Evolutionary conservation across 345 rosid genomes (phyloP).

Genomic region (Bretschneidera sinensis): DNA sequence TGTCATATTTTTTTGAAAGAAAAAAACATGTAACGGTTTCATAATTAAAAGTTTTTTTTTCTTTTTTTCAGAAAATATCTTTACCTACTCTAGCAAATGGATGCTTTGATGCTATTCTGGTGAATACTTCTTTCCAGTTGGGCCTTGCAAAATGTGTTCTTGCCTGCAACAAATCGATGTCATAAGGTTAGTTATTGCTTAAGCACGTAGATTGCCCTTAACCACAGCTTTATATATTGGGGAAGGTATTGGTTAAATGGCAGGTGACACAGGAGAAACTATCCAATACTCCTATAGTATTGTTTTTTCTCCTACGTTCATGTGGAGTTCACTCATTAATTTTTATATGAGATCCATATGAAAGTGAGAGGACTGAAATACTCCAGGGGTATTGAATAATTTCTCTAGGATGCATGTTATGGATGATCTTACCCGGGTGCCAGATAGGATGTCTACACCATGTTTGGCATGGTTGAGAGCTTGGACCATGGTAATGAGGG

Average conservation of each 20-base stretch:
- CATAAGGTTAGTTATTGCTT: background rate
- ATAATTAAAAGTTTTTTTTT: background rate
- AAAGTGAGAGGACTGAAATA: too few relatives aligned
- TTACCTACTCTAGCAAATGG: conserved; percentile 80
- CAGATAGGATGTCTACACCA: conserved; percentile 92
- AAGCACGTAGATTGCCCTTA: background rate
- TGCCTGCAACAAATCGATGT: conserved; percentile 38
- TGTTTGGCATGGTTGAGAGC: conserved; percentile 95
- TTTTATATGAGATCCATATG: too few relatives aligned
- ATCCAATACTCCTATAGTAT: too few relatives aligned
- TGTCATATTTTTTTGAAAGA: too few relatives aligned
- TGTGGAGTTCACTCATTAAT: too few relatives aligned
- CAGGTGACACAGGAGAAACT: background rate
- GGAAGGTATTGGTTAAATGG: background rate
- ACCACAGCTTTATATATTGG: background rate
- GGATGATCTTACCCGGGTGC: conserved; percentile 65
- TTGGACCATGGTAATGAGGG: conserved; percentile 94
- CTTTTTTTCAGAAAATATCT: background rate
- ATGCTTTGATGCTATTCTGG: conserved; percentile 75
- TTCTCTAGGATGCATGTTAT: too few relatives aligned
- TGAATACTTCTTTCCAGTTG: conserved; percentile 85
- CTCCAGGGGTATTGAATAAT: too few relatives aligned
- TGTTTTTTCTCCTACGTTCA: too few relatives aligned
- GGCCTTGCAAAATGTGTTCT: conserved; percentile 98
- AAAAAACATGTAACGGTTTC: too few relatives aligned